Percentiles rank a stretch among this genome's conserved stretches.
Conservation (phyloP, 306 rosid genomes). For the Vigna radiata region DNA sequence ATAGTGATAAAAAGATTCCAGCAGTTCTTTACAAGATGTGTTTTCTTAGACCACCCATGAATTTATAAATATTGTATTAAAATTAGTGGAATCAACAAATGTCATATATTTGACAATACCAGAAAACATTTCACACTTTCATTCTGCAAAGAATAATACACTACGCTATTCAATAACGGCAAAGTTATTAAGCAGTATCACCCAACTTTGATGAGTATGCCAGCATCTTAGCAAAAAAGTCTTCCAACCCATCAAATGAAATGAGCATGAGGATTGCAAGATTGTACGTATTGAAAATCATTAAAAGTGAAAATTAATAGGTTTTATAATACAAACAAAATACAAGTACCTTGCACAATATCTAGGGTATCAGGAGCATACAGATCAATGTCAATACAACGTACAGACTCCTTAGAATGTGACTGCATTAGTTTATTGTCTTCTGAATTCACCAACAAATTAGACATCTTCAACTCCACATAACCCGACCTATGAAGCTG, state of each 20-base stretch:
- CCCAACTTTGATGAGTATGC: slow-evolving; percentile 2
- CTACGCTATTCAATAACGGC: background rate
- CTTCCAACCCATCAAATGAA: slow-evolving; percentile 35
- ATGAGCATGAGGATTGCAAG: background rate
- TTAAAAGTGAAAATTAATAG: slow-evolving; percentile 22
- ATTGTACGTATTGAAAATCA: slow-evolving; percentile 24
- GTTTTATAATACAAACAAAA: slow-evolving; percentile 28
- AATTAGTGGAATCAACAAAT: slow-evolving; percentile 1
- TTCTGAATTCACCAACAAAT: slow-evolving; percentile 47
- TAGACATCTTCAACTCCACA: slow-evolving; percentile 46
- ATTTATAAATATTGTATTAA: background rate
- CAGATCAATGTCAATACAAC: slow-evolving; percentile 47
- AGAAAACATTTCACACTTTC: slow-evolving; percentile 25
- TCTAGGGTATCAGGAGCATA: slow-evolving; percentile 66
- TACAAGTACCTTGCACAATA: slow-evolving; percentile 57
- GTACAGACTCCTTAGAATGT: slow-evolving; percentile 45
- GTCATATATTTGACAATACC: slow-evolving; percentile 12
- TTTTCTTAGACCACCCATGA: background rate
- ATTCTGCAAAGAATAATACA: slow-evolving; percentile 12
- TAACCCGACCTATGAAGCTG: slow-evolving; percentile 70
- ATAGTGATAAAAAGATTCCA: background rate
- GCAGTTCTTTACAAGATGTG: slow-evolving; percentile 1
- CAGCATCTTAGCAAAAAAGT: slow-evolving; percentile 5
- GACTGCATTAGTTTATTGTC: slow-evolving; percentile 43
- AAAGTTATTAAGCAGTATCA: background rate